These are phyloP conservation scores for Trichoderma afroharzianum DNA, from an alignment of 2,329 filamentous ascomycete species.

Conservation along the genomic window DNA sequence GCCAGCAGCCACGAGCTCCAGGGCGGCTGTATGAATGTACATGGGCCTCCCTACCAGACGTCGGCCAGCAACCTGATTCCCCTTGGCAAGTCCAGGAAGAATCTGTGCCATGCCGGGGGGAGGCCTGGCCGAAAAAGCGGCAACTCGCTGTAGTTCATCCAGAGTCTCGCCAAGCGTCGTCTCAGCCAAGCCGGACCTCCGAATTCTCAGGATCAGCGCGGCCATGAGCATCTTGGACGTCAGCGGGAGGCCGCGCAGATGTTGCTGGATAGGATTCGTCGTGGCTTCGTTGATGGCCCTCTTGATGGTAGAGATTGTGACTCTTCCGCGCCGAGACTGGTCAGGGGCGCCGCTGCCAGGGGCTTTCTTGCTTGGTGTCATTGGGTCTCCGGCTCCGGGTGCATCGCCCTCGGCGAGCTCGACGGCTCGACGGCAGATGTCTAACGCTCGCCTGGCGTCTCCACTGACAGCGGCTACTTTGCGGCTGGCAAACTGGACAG, in stretches of 20 bases:
- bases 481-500: constrained; percentile 90
- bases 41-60: constrained; percentile 33
- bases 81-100: constrained; percentile 29
- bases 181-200: constrained; percentile 81
- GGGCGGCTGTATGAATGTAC: constrained; percentile 65
- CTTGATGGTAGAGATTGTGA: constrained; percentile 91
- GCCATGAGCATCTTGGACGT: constrained; percentile 81
- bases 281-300: constrained; percentile 94
- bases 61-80: constrained; percentile 26
- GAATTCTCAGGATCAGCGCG: constrained; percentile 72
- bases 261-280: constrained; percentile 85
- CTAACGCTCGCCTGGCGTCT: constrained; percentile 84
- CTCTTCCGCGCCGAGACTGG: constrained; percentile 45
- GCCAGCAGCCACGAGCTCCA: constrained; percentile 82
- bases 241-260: constrained; percentile 76
- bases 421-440: constrained; percentile 92
- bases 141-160: constrained; percentile 60
- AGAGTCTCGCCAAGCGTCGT: constrained; percentile 85
- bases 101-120: constrained; percentile 37
- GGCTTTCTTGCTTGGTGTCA: constrained; percentile 59
- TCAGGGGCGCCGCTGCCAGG: constrained; percentile 28
- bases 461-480: constrained; percentile 97
- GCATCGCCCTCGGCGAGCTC: constrained; percentile 82
- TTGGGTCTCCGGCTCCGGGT: constrained; percentile 36
- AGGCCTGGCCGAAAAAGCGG: constrained; percentile 33